Evolutionary conservation across 192 early-diverging fungal genomes (phyloP).

Genomic region (Coemansia umbellata): DNA sequence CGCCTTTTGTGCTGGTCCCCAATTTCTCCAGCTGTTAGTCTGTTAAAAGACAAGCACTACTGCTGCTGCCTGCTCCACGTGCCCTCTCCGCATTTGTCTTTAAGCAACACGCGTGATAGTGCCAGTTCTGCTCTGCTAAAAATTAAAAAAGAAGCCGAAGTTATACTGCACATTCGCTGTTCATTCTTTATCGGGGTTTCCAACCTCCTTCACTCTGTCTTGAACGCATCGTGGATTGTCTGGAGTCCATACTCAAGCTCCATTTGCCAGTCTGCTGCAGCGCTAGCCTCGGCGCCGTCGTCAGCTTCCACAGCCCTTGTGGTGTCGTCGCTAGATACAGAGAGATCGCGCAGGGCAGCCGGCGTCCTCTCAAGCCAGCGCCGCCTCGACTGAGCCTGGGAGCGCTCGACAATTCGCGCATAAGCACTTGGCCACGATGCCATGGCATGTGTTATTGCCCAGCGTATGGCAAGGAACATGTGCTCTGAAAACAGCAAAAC

Average conservation of each 20-base stretch:
- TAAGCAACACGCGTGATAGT: no score
- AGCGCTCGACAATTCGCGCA: slow-evolving; percentile 34
- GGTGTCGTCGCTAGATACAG: not conserved
- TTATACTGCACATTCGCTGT: no score
- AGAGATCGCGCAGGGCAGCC: slow-evolving; percentile 27
- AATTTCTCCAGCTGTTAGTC: no score
- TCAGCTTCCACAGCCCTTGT: not conserved
- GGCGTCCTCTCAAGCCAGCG: slow-evolving; percentile 45
- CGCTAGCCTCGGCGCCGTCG: not conserved
- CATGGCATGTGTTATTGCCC: slow-evolving; percentile 32
- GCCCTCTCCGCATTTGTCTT: no score
- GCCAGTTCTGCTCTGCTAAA: no score
- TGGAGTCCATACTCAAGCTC: slow-evolving; percentile 31
- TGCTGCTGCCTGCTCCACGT: no score
- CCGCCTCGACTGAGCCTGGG: slow-evolving; percentile 32
- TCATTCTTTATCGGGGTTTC: not conserved
- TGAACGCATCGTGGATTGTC: slow-evolving; percentile 22
- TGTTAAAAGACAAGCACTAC: no score
- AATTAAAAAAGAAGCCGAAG: no score
- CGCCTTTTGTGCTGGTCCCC: no score
- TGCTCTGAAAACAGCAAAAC: slow-evolving; percentile 50
- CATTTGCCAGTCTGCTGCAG: slow-evolving; percentile 14
- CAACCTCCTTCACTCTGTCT: slow-evolving; percentile 9
- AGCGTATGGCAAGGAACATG: slow-evolving; percentile 40
- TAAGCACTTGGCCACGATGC: slow-evolving; percentile 48